Evolutionary conservation across 345 rosid species (phyloP).

Genomic region (Eucalyptus sp.): DNA sequence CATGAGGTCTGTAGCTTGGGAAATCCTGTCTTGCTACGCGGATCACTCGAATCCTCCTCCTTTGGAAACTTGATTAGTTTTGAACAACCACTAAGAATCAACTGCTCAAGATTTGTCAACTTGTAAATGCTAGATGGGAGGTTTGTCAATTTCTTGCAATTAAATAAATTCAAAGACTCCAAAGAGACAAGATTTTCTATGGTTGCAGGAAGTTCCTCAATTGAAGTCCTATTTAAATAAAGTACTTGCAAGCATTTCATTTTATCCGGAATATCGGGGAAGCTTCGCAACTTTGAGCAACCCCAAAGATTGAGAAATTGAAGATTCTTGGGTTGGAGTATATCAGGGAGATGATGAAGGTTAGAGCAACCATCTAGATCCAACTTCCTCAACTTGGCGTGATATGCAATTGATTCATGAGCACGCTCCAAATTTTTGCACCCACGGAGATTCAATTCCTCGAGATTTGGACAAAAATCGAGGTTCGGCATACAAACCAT

Average conservation of each 20-base stretch:
- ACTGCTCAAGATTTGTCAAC: accelerated
- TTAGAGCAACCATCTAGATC: neutral
- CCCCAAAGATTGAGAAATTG: accelerated
- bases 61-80: too few species aligned
- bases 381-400: accelerated
- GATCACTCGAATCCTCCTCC: too few species aligned
- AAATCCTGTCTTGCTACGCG: accelerated
- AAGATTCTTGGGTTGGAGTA: neutral
- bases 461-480: accelerated
- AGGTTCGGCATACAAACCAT: too few species aligned
- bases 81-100: accelerated
- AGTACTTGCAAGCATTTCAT: accelerated
- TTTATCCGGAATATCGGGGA: too few species aligned
- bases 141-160: too few species aligned
- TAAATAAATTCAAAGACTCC: accelerated
- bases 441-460: accelerated
- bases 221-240: accelerated
- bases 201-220: too few species aligned
- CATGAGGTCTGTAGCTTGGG: accelerated
- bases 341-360: neutral
- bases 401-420: too few species aligned
- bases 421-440: too few species aligned
- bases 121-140: too few species aligned
- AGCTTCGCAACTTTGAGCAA: too few species aligned
- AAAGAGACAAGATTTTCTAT: too few species aligned